These are phyloP conservation scores for Candida anutae DNA, from an alignment of 1,139 yeast species.

Conservation along the genomic window DNA sequence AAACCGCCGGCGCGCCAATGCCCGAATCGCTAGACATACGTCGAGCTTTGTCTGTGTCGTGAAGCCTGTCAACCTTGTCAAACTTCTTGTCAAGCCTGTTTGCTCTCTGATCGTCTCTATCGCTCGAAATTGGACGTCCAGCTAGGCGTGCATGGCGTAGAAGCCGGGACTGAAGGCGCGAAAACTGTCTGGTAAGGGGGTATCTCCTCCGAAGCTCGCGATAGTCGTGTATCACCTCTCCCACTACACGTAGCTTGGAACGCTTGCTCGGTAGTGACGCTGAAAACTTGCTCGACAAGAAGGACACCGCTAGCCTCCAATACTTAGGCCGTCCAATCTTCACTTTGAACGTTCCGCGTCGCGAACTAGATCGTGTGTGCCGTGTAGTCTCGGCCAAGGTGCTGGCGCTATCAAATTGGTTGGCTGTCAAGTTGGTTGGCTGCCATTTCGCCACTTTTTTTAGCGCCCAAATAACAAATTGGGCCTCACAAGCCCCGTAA, in stretches of 20 bases:
- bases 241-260: not conserved
- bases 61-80: too few relatives aligned
- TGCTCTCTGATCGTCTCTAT: too few relatives aligned
- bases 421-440: too few relatives aligned
- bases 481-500: too few relatives aligned
- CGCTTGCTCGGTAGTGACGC: not conserved
- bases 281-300: not conserved
- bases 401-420: too few relatives aligned
- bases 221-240: slow-evolving; percentile 14
- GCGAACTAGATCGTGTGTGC: too few relatives aligned
- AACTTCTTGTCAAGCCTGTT: too few relatives aligned
- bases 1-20: slow-evolving; percentile 3
- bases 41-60: too few relatives aligned
- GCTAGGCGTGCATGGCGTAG: slow-evolving; percentile 2
- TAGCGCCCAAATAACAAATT: too few relatives aligned
- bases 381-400: too few relatives aligned
- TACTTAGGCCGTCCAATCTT: not conserved
- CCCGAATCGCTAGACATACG: too few relatives aligned
- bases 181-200: slow-evolving; percentile 1
- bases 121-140: slow-evolving; percentile 1
- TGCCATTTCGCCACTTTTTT: too few relatives aligned
- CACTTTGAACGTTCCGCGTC: not conserved
- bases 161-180: slow-evolving; percentile 2
- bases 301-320: not conserved
- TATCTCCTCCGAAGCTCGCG: slow-evolving; percentile 9